Evolutionary conservation across 306 rosid genomes (phyloP).

Genomic region (Pyrus pyrifolia): DNA sequence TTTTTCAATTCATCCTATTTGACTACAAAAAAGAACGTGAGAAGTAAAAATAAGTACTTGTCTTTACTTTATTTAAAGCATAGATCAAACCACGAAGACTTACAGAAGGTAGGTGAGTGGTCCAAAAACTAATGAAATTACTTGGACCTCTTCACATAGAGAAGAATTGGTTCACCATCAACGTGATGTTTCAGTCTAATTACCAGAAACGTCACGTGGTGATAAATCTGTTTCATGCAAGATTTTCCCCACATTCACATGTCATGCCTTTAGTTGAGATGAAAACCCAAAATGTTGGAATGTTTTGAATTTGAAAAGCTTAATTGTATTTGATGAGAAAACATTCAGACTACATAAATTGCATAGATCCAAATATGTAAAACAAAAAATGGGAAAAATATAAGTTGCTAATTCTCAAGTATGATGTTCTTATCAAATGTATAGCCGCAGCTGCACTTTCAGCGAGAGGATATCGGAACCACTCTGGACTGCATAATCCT

Average conservation of each 20-base stretch:
- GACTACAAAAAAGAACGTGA: too few species aligned
- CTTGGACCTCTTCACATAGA: neutral
- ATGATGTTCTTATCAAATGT: neutral
- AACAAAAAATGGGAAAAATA: neutral
- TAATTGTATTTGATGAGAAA: neutral
- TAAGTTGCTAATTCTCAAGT: neutral
- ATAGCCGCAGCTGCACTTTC: neutral
- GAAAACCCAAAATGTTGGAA: neutral
- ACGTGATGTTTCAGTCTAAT: neutral
- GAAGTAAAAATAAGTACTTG: too few species aligned
- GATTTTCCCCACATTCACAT: neutral
- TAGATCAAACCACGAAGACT: neutral
- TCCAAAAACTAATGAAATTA: neutral
- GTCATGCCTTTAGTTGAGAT: neutral
- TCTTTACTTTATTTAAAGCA: neutral
- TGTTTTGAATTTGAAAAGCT: too few species aligned
- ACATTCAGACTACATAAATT: neutral
- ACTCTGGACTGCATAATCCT: neutral
- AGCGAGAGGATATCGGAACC: neutral
- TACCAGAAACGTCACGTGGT: accelerated
- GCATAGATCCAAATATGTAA: neutral
- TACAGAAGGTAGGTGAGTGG: neutral
- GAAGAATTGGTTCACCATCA: neutral
- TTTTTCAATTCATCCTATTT: too few species aligned
- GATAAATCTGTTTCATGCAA: neutral